Evolutionary conservation across 169 alveolate genomes (phyloP), one percentile per base, ranked within the genome.

Genomic region (Plasmodium sp.): DNA sequence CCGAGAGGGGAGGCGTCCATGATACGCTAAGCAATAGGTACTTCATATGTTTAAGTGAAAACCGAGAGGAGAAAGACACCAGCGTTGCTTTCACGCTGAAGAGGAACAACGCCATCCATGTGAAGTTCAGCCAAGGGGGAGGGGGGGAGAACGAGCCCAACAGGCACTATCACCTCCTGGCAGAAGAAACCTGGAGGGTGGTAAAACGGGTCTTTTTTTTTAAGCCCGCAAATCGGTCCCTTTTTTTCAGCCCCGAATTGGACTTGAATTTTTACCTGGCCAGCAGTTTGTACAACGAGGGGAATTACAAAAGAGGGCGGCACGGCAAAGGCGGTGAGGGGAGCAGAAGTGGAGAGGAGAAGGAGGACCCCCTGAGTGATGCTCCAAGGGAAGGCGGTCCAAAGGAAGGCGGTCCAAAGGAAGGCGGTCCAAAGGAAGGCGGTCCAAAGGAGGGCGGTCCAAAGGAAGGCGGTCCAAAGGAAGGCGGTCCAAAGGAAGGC

Each of bases 211-310:
- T 79, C 6, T 81, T 92, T 92, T 82, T 81, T 6, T 71, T 67
- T 2, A 62, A 39, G 58, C 14, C 79, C 16, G 33, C n/a, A 10
- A 81, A 36, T 34, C 43, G 92, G n/a, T 51, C 77, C n/a, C 39
- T 92, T 72, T 33, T 27, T 10, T 92, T 81, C 71, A 72, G 16
- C 43, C 95, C 95, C 12, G 95, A 92, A 74, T 58, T 92, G 22
- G 92, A 92, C 22, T 45, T 92, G 54, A 92, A 92, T 56, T 92
- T 92, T 81, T 92, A 81, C 43, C 82, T 92, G 48, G 95, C 95
- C 72, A 92, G 92, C 48, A 71, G 95, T 72, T 54, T 92, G 18
- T 92, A 92, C 79, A 92, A 73, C 75, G 71, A 72, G 45, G 22
- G 56, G 22, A 92, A 92, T 83, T 92, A 92, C 79, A 92, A 92